phyloP scores from a whole-genome alignment of 1,284 basidiomycete species.

The Tetrapyrgos nigripes region DNA sequence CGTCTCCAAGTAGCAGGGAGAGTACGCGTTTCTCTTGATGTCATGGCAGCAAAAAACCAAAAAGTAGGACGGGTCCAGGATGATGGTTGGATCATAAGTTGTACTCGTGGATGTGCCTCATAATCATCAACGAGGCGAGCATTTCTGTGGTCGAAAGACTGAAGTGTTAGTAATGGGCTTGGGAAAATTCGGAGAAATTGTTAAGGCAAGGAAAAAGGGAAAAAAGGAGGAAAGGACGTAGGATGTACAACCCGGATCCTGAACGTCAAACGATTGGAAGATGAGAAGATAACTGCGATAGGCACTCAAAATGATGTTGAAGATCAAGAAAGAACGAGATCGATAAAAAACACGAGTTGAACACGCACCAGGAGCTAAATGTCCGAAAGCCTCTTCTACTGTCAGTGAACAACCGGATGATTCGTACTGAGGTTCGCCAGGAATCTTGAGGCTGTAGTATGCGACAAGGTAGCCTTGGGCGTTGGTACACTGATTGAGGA shows the following conservation, averaged over 20 bases:
- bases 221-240: background rate
- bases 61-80: too few species aligned
- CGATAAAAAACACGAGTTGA: background rate
- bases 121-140: conserved; percentile 64
- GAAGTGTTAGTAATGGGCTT: conserved; percentile 6
- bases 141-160: conserved; percentile 48
- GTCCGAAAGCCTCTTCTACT: conserved; percentile 63
- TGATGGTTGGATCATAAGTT: conserved; percentile 40
- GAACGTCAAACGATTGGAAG: too few species aligned
- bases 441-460: conserved; percentile 60
- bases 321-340: background rate
- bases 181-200: conserved; percentile 2
- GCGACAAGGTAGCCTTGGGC: conserved; percentile 56
- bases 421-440: conserved; percentile 59
- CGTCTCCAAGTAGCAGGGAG: too few species aligned
- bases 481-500: conserved; percentile 57
- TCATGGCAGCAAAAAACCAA: too few species aligned
- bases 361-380: conserved; percentile 55
- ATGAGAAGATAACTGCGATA: too few species aligned
- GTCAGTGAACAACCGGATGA: conserved; percentile 68
- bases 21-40: too few species aligned
- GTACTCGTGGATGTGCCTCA: conserved; percentile 67
- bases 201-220: background rate
- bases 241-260: too few species aligned
- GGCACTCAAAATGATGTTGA: too few species aligned